Base-by-base conservation (phyloP, 345 rosid genomes). In the Moricandia moricandioides region DNA sequence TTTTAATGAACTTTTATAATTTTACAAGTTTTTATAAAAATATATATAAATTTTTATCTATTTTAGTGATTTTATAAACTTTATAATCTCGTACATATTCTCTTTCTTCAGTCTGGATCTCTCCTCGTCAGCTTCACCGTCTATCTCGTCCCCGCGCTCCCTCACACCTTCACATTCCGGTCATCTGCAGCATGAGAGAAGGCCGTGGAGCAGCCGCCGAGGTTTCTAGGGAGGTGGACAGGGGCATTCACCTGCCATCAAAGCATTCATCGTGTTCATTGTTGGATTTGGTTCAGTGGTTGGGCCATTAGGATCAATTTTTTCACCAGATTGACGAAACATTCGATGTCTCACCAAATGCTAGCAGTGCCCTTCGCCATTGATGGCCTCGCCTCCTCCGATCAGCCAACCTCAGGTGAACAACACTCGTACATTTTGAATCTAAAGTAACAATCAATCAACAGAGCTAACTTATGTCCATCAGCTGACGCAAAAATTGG, bases 241-340 rank as follows among this genome's bases (percentile, higher is more conserved):
- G 0, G 31, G 64, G 57, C 96, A 0, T 94, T 72, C 85, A 81
- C 91, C n/a, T n/a, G n/a, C n/a, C 61, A 85, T 91, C 47, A 94
- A 94, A 21, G 77, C 84, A 5, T 87, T 90, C 16, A 78, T 94
- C 14, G 95, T 94, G 5, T 76, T 88, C 0, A 79, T 91, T 21
- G 93, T 94, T 10, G 98, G 98, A 59, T 94, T 94, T 16, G 98
- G 64, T 94, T 94, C 6, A 96, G 98, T 59, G 98, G 98, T 4
- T 91, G 98, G 98, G 97, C 97, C 0, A 91, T 97, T 67, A 31
- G 90, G 87, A 21, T 21, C 24, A 21, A 21, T 21, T 56, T 94
- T 69, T 91, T 16, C 95, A 86, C 86, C 98, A 91, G 65, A 90
- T 91, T 4, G 97, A 94, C 79, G 24, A 21, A 1, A 21, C 97